Evolutionary conservation across 179 eudicot species (phyloP), one percentile per base, ranked within the genome.

Genomic region (Beta corolliflora): DNA sequence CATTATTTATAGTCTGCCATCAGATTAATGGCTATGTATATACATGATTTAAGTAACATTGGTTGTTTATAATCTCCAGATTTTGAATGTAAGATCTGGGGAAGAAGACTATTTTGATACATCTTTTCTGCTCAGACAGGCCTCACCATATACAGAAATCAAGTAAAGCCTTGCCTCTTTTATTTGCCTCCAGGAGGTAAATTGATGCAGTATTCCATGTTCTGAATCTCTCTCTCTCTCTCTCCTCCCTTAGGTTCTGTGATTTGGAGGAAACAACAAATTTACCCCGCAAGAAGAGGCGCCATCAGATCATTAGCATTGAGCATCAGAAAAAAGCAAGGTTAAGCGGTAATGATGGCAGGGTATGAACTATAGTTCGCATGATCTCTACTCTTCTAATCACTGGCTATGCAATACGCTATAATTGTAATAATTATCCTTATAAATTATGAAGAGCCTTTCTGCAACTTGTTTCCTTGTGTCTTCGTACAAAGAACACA

Each of bases 21-120:
- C 25, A 25, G 25, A 25, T 25, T 25, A 25, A 25, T 54, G 11
- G 25, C 53, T 77, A 23, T 52, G 56, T n/a, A 48, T 56, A 71
- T 31, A 48, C 50, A 41, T 71, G 67, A 54, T 63, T 80, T 53
- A 71, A 23, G 78, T 6, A 66, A 21, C 45, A n/a, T 50, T 52
- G 44, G 23, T 31, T 53, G 25, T 3, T 13, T 66, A 66, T 75
- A 2, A 68, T 77, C 66, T 84, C 82, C 91, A 96, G 99, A 89
- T 96, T 80, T 87, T 94, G 86, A 94, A 97, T 23, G 94, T 92
- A 54, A 89, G 90, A 90, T 81, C 98, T 19, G 93, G 94, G 50
- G 94, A 88, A 81, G 98, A 92, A 80, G 98, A 96, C 83, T 96
- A 94, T 83, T 90, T 88, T 66, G 97, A 96, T 78, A 84, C 98